Percentiles rank a stretch among this genome's conserved stretches.
These are phyloP conservation scores for Candida parachauliodes DNA, from an alignment of 805 yeast genomes.

Conservation along the genomic window DNA sequence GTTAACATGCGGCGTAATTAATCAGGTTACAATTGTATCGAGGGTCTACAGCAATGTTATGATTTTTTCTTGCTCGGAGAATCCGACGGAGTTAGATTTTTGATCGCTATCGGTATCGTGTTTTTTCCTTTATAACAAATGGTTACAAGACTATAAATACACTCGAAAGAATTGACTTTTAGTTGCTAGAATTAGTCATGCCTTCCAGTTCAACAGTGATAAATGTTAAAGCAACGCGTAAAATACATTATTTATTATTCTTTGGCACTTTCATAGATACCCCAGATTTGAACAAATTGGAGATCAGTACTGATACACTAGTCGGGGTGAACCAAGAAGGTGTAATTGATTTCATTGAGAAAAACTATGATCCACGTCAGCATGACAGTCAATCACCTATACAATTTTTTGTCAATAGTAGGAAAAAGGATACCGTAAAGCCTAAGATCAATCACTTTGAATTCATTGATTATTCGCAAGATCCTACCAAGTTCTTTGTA, in stretches of 20 bases:
- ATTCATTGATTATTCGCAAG: conserved; percentile 27
- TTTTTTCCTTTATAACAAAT: too few species aligned
- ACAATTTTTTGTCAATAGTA: conserved; percentile 14
- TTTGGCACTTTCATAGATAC: conserved; percentile 75
- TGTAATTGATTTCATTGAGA: conserved; percentile 39
- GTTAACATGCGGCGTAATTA: too few species aligned
- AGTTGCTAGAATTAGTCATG: not conserved
- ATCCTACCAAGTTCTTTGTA: conserved; percentile 56
- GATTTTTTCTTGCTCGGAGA: not conserved
- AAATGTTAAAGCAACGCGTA: conserved; percentile 12
- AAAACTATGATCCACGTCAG: conserved; percentile 12
- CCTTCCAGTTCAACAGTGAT: not conserved
- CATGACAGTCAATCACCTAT: conserved; percentile 13
- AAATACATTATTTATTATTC: conserved; percentile 42
- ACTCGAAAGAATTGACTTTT: too few species aligned
- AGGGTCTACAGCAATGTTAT: too few species aligned
- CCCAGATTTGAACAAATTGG: conserved; percentile 53
- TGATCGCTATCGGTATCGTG: too few species aligned
- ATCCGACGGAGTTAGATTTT: not conserved
- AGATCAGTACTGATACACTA: conserved; percentile 52
- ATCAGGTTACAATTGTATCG: too few species aligned
- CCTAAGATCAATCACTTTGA: conserved; percentile 13
- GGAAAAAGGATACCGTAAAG: not conserved
- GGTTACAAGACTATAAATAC: conserved; percentile 1
- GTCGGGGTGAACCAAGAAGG: conserved; percentile 65